Conservation (phyloP, 164 flowering plant genomes). For the Stephania cephalantha region DNA sequence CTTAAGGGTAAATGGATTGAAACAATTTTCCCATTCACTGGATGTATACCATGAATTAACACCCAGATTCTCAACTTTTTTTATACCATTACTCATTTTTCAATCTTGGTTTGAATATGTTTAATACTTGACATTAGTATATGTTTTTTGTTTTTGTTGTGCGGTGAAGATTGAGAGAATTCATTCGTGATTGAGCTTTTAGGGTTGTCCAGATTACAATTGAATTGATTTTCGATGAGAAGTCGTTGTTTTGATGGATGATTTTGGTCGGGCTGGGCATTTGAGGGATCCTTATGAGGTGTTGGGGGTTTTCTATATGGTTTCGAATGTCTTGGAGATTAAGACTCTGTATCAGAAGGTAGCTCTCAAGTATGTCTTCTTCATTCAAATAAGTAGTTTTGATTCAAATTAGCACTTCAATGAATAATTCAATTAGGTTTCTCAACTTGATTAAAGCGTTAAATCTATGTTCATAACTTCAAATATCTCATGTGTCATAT, state of each 20-base stretch:
- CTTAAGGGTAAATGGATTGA: too few species aligned
- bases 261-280: conserved; percentile 4
- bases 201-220: conserved; percentile 7
- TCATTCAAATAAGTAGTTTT: conserved; percentile 5
- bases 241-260: conserved; percentile 6
- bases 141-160: conserved; percentile 1
- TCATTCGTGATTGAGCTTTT: background rate
- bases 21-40: too few species aligned
- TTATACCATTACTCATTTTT: too few species aligned
- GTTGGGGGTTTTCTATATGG: conserved; percentile 21
- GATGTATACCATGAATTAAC: too few species aligned
- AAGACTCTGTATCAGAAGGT: conserved; percentile 19
- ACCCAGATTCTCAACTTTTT: too few species aligned
- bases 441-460: background rate
- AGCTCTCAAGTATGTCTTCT: conserved; percentile 20
- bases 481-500: background rate
- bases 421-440: background rate
- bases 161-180: conserved; percentile 10
- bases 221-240: conserved; percentile 1
- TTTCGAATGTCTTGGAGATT: conserved; percentile 21
- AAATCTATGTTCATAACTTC: too few species aligned
- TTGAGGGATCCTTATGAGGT: conserved; percentile 19
- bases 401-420: background rate
- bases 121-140: too few species aligned
- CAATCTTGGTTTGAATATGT: too few species aligned